phyloP scores from a whole-genome alignment of 192 early-diverging fungal genomes.

The Backusella luteola region DNA sequence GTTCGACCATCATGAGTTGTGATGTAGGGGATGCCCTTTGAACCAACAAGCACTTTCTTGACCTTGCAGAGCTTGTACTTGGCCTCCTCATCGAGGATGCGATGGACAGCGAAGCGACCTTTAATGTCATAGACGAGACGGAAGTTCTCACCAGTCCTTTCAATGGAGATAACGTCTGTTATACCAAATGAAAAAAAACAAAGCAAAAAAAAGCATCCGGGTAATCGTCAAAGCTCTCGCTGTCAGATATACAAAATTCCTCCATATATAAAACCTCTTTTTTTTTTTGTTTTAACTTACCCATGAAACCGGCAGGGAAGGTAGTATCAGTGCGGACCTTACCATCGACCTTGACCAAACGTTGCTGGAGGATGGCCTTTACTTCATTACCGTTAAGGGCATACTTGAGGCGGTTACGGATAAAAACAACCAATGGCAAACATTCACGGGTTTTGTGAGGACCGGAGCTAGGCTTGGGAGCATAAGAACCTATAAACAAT shows the following conservation, averaged over 20 bases:
- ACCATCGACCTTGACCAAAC: constrained; percentile 98
- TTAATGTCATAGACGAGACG: constrained; percentile 99
- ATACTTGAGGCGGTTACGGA: constrained; percentile 99
- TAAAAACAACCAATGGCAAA: constrained; percentile 95
- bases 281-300: constrained; percentile 42
- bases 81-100: constrained; percentile 96
- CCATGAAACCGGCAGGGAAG: constrained; percentile 97
- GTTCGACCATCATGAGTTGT: constrained; percentile 99
- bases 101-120: constrained; percentile 99
- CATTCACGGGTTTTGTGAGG: constrained; percentile 98
- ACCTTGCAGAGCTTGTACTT: constrained; percentile 99
- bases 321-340: constrained; percentile 97
- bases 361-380: constrained; percentile 95
- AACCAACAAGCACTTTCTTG: constrained; percentile 90
- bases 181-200: neutral
- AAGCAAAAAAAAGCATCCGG: constrained; percentile 25
- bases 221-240: constrained; percentile 32
- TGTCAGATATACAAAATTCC: constrained; percentile 5
- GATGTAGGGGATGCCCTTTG: constrained; percentile 93
- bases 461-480: constrained; percentile 41
- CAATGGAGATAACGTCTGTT: constrained; percentile 86
- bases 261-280: neutral
- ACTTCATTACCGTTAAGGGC: constrained; percentile 98
- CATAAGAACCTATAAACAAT: constrained; percentile 27
- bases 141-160: constrained; percentile 99